Evolutionary conservation across 805 yeast genomes (phyloP).

Genomic region (Komagataella kurtzmanii): DNA sequence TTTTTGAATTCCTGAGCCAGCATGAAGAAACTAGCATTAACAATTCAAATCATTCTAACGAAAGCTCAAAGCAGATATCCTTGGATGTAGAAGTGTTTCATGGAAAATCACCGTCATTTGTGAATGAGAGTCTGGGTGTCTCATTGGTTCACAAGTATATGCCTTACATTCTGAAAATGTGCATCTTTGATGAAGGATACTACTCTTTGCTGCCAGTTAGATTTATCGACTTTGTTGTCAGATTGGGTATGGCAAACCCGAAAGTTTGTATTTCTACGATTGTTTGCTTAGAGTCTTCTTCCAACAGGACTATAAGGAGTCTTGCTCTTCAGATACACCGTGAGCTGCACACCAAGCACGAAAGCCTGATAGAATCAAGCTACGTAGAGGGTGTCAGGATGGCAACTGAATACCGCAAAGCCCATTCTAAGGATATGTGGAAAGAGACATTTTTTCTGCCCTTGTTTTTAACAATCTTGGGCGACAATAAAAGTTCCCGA

Average conservation of each 20-base stretch:
- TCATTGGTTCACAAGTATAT: conserved; percentile 57
- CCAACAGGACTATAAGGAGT: conserved; percentile 23
- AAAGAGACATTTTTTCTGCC: conserved; percentile 21
- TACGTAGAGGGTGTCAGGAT: conserved; percentile 48
- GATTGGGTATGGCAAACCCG: conserved; percentile 67
- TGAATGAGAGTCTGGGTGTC: conserved; percentile 62
- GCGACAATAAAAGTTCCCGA: conserved; percentile 22
- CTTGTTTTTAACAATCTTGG: conserved; percentile 28
- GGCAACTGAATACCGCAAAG: conserved; percentile 33
- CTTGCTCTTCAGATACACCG: conserved; percentile 40
- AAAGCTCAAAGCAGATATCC: conserved; percentile 18
- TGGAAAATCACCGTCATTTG: conserved; percentile 34
- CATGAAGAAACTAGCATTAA: conserved; percentile 37
- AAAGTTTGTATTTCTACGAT: conserved; percentile 54
- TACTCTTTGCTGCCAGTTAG: conserved; percentile 37
- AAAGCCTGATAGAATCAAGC: conserved; percentile 53
- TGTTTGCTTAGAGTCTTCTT: conserved; percentile 54
- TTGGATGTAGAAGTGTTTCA: conserved; percentile 39
- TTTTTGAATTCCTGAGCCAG: conserved; percentile 39
- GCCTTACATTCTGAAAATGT: conserved; percentile 29
- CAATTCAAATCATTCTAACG: conserved; percentile 24
- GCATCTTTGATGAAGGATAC: conserved; percentile 31
- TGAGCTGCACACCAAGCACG: conserved; percentile 50
- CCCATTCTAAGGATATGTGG: conserved; percentile 12
- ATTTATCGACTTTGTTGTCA: conserved; percentile 41